Evolutionary conservation across 345 rosid species (phyloP).

Genomic region (Gynandropsis gynandra): DNA sequence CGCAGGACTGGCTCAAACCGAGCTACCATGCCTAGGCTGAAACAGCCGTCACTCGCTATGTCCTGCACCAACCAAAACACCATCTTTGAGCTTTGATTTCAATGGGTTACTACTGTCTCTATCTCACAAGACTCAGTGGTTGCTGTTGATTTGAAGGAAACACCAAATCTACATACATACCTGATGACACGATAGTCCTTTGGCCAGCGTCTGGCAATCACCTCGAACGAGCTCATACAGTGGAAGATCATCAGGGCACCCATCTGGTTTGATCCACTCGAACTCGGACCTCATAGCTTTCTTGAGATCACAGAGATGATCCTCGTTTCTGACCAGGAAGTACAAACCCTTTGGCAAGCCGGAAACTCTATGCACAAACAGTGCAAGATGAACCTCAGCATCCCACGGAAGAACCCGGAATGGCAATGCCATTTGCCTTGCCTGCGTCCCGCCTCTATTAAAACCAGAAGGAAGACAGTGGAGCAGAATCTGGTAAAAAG

Average conservation of each 20-base stretch:
- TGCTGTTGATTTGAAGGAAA: neutral
- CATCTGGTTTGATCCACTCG: conserved; percentile 72
- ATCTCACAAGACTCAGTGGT: neutral
- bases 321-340: conserved; percentile 79
- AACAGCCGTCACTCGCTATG: conserved; percentile 88
- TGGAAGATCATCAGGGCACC: conserved; percentile 64
- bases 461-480: conserved; percentile 83
- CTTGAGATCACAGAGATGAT: conserved; percentile 57
- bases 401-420: conserved; percentile 82
- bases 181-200: conserved; percentile 79
- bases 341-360: conserved; percentile 74
- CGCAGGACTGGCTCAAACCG: conserved; percentile 52
- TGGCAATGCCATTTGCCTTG: conserved; percentile 51
- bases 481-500: conserved; percentile 75
- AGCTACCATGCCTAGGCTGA: conserved; percentile 89
- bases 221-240: conserved; percentile 54
- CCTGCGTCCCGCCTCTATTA: conserved; percentile 40
- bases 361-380: conserved; percentile 73
- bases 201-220: conserved; percentile 55
- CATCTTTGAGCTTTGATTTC: no score
- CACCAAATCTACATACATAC: conserved; percentile 23
- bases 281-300: conserved; percentile 45
- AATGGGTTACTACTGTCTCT: no score
- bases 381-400: conserved; percentile 75
- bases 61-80: conserved; percentile 38